These are phyloP conservation scores for Leishmania mexicana DNA, from an alignment of 208 protist species.

Conservation along the genomic window DNA sequence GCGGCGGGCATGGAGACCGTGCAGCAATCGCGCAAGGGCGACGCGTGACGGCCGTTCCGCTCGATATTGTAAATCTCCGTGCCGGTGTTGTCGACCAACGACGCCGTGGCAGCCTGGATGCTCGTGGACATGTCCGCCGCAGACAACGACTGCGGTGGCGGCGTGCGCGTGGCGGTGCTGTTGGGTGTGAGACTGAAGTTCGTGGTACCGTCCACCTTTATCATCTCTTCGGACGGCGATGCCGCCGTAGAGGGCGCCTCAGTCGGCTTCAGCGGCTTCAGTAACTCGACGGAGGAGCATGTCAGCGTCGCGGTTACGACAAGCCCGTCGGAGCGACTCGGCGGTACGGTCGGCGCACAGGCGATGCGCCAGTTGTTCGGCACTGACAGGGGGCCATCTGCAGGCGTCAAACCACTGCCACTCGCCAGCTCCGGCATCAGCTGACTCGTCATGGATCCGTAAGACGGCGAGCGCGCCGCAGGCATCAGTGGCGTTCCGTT, in stretches of 20 bases:
- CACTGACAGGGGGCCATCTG: conserved; percentile 24
- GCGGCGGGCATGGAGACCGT: not conserved
- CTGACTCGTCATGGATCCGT: not conserved
- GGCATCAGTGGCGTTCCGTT: conserved; percentile 4
- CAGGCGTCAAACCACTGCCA: not conserved
- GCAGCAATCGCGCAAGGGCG: not conserved
- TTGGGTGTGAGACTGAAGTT: not conserved
- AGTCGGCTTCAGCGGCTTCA: not conserved
- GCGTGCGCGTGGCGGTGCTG: not conserved
- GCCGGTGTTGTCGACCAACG: not conserved
- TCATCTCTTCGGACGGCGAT: not conserved
- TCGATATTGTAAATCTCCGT: not conserved
- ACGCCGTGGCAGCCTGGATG: not conserved
- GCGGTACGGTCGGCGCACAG: conserved; percentile 32
- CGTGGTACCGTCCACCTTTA: not conserved
- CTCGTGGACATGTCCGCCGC: not conserved
- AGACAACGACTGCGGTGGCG: not conserved
- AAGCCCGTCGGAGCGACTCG: conserved; percentile 25
- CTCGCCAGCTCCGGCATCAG: conserved; percentile 9
- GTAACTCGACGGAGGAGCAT: not conserved
- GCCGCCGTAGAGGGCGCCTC: not conserved
- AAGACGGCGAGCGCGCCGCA: not conserved
- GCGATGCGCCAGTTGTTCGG: conserved; percentile 26
- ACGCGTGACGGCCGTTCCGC: no score
- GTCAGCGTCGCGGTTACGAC: not conserved